Conservation (phyloP, 495 filamentous ascomycete genomes). For the Penicillium antarcticum region DNA sequence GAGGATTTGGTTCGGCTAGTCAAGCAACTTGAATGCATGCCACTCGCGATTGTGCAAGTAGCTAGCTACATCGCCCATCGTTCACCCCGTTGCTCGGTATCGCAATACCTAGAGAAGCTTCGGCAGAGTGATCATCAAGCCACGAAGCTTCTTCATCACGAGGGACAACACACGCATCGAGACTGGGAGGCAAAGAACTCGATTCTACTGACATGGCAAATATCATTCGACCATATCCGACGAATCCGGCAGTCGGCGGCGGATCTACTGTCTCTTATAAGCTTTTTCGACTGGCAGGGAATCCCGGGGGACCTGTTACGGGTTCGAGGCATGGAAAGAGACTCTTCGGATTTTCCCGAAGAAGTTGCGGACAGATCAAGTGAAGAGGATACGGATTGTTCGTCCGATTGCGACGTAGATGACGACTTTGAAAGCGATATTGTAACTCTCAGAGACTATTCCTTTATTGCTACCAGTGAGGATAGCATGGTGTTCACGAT, state of each 20-base stretch:
- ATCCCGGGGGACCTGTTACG: conserved; percentile 4
- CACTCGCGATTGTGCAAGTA: conserved; percentile 47
- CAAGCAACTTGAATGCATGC: conserved; percentile 39
- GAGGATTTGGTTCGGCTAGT: conserved; percentile 19
- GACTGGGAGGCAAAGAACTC: conserved; percentile 18
- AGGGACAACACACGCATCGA: conserved; percentile 6
- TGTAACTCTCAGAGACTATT: not conserved
- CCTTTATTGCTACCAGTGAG: not conserved
- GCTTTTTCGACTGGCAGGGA: conserved; percentile 17
- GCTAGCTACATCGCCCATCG: conserved; percentile 39
- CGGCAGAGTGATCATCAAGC: not conserved
- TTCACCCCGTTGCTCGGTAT: conserved; percentile 16
- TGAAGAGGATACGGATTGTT: not conserved
- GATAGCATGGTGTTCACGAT: not conserved
- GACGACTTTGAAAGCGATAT: not conserved
- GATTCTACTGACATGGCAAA: conserved; percentile 26
- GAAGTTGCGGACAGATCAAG: not conserved
- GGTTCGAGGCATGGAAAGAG: not conserved
- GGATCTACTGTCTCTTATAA: conserved; percentile 23
- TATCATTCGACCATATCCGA: conserved; percentile 26
- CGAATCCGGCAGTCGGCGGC: conserved; percentile 13
- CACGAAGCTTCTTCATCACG: not conserved
- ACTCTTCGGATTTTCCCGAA: not conserved
- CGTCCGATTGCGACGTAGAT: not conserved
- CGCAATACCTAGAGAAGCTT: conserved; percentile 35